Conservation (phyloP, 202 grass and related monocot genomes). For the Panicum hallii region DNA sequence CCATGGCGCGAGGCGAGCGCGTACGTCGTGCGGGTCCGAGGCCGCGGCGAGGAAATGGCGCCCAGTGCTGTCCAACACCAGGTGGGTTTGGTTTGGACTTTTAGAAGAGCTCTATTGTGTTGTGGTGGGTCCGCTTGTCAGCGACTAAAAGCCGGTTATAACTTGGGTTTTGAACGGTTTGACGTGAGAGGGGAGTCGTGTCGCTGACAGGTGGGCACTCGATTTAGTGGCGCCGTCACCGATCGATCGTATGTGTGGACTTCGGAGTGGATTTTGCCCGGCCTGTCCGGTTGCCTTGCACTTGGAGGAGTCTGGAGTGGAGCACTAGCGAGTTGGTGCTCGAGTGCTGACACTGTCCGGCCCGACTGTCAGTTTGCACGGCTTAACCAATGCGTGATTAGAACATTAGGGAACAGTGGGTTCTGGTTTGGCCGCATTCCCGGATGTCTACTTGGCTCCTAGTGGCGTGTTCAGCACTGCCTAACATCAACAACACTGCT, state of each 20-base stretch:
- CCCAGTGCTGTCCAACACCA: slow-evolving; percentile 1
- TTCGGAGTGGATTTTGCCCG: slow-evolving; percentile 30
- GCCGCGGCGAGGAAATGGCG: slow-evolving; percentile 5
- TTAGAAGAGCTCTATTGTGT: slow-evolving; percentile 5
- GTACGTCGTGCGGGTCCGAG: background rate
- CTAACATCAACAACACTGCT: background rate
- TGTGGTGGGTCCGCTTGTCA: background rate
- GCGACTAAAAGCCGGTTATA: too few relatives aligned
- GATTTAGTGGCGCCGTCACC: background rate
- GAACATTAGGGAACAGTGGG: background rate
- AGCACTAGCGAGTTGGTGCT: background rate
- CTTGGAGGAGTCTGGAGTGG: slow-evolving; percentile 3
- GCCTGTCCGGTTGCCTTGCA: slow-evolving; percentile 35
- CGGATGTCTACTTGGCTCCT: background rate
- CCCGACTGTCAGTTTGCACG: slow-evolving; percentile 9
- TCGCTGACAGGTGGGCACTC: background rate
- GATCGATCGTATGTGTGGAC: slow-evolving; percentile 2
- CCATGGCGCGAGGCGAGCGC: slow-evolving; percentile 46
- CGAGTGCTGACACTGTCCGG: background rate
- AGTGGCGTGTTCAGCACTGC: background rate
- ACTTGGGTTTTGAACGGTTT: too few relatives aligned
- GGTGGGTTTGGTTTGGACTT: slow-evolving; percentile 33
- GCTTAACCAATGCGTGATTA: background rate
- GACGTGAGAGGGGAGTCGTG: too few relatives aligned
- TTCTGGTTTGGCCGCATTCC: slow-evolving; percentile 30